phyloP scores from a whole-genome alignment of 2,329 filamentous ascomycete genomes.

The Cladosporium sp. region DNA sequence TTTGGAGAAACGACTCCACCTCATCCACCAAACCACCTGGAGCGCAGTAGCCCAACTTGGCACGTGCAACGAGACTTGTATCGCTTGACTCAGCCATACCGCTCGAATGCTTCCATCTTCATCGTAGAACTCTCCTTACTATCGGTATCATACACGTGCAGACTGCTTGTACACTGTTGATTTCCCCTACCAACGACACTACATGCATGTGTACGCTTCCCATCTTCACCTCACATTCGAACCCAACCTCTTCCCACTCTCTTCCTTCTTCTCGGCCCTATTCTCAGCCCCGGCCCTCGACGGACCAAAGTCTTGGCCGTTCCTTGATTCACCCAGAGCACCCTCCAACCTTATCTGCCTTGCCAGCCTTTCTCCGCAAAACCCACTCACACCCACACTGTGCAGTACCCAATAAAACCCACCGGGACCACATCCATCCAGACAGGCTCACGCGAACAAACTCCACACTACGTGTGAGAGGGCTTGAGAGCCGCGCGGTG shows the following conservation, averaged over 20 bases:
- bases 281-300: background rate
- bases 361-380: constrained; percentile 6
- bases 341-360: background rate
- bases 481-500: constrained; percentile 1
- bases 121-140: background rate
- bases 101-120: background rate
- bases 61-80: background rate
- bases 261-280: background rate
- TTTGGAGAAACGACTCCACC: background rate
- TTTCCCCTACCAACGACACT: background rate
- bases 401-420: background rate
- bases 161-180: background rate
- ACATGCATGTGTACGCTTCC: background rate
- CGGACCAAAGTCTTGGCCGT: background rate
- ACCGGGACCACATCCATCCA: background rate
- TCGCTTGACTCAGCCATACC: background rate
- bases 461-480: background rate
- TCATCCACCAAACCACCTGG: background rate
- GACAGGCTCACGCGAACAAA: background rate
- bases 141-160: background rate
- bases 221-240: background rate
- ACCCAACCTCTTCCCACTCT: background rate
- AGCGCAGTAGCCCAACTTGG: constrained; percentile 6
- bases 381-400: background rate
- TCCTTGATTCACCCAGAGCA: background rate